Percentiles rank a stretch among this genome's conserved stretches.
phyloP scores from a whole-genome alignment of 441 rosid genomes.

The Populus tomentosa region DNA sequence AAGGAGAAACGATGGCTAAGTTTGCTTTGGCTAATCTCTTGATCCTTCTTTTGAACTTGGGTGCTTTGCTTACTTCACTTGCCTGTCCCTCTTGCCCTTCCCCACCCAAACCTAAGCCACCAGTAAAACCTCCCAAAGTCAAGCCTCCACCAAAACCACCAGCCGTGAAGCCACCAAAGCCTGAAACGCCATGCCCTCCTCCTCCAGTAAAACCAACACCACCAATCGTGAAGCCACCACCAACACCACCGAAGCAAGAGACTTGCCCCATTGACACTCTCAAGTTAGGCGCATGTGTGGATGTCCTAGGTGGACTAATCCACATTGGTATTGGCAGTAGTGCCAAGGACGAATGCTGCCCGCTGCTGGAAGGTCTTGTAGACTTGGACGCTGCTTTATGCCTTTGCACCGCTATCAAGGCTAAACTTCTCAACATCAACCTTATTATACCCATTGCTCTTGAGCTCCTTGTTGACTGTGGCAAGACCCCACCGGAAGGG shows the following conservation, averaged over 20 bases:
- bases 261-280: constrained; percentile 70
- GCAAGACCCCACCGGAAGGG: constrained; percentile 69
- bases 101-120: constrained; percentile 31
- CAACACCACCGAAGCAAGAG: constrained; percentile 34
- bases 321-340: constrained; percentile 57
- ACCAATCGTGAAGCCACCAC: constrained; percentile 14
- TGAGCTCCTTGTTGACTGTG: constrained; percentile 66
- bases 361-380: constrained; percentile 56
- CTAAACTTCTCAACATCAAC: constrained; percentile 63
- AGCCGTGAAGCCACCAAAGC: constrained; percentile 11
- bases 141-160: constrained; percentile 34
- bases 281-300: constrained; percentile 72
- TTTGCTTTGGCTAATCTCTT: constrained; percentile 7
- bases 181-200: too few relatives aligned
- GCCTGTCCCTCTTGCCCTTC: constrained; percentile 51
- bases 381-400: constrained; percentile 79
- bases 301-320: constrained; percentile 63
- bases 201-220: constrained; percentile 25
- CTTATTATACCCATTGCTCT: constrained; percentile 69
- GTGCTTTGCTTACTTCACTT: constrained; percentile 25
- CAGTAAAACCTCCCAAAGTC: constrained; percentile 25
- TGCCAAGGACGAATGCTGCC: constrained; percentile 69
- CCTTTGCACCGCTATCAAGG: constrained; percentile 75
- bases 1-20: background rate
- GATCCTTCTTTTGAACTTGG: constrained; percentile 28